Evolutionary conservation across 2,329 filamentous ascomycete species (phyloP), one percentile per base, ranked within the genome.

Genomic region (Aureobasidium pullulans): DNA sequence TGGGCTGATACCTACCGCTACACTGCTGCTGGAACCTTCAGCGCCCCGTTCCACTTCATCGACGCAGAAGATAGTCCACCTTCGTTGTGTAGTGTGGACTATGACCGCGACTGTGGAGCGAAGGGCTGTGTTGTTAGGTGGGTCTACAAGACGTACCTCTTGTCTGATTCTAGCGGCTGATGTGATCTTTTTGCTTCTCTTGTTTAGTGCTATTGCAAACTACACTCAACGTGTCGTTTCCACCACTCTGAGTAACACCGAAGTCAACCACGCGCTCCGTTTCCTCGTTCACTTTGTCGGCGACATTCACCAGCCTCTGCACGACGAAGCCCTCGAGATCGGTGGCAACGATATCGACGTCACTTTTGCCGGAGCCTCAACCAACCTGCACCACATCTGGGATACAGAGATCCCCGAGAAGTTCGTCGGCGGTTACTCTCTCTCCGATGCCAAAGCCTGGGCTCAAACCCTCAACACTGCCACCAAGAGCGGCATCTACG

Each of bases 231-330:
- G 73, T 37, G 73, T 75, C 0, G 66, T 70, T n/a, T 62, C 68
- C 48, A 65, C 63, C 4, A 58, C 60, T 23, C 59, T 76, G 37
- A 63, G 67, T 47, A 63, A 65, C 7, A 62, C 60, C 16, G 70
- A 76, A 64, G 69, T 70, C 40, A 72, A 73, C 60, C 73, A 76
- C 50, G 78, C 78, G 0, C 66, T 82, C 19, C 74, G 75, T 60
- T 81, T 78, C 69, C 68, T 82, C 57, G 70, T 82, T 23, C 79
- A 74, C 59, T 80, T 82, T 66, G 73, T 94, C 10, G 82, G 89
- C 60, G 90, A 96, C 69, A 82, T 89, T 29, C 84, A 83, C 61
- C 90, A 91, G 68, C 88, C 87, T 0, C 75, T 95, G 50, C 81
- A 83, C 64, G 77, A 78, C 11, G 80, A 83, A 66, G 74, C 71